Conservation (phyloP, 2,329 filamentous ascomycete species). For the Pezicula neosporulosa region DNA sequence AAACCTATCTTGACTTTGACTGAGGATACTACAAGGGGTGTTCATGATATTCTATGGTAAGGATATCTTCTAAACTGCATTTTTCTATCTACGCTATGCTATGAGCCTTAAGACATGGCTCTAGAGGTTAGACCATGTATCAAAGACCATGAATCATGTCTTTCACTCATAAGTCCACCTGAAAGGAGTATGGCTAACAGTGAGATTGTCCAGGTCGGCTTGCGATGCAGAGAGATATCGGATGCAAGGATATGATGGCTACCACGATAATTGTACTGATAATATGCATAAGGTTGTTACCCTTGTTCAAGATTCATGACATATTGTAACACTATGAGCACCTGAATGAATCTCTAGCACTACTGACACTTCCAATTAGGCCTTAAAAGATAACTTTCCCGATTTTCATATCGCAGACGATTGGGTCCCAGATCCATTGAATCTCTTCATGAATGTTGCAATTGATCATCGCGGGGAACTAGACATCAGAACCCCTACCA, state of each 20-base stretch:
- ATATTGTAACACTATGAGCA: no score
- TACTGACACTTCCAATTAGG: slow-evolving; percentile 4
- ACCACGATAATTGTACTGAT: slow-evolving; percentile 37
- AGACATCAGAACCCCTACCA: slow-evolving; percentile 29
- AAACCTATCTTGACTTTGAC: slow-evolving; percentile 32
- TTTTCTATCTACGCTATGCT: no score
- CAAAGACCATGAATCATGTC: no score
- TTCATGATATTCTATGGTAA: slow-evolving; percentile 35
- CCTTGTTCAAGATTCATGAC: no score
- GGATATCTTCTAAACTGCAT: no score
- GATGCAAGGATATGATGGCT: slow-evolving; percentile 31
- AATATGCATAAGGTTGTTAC: slow-evolving; percentile 28
- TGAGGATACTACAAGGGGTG: slow-evolving; percentile 33
- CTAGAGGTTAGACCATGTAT: no score
- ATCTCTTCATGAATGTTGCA: slow-evolving; percentile 41
- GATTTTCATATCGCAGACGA: slow-evolving; percentile 23
- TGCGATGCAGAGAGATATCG: slow-evolving; percentile 36
- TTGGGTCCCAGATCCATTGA: slow-evolving; percentile 37
- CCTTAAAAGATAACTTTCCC: slow-evolving; percentile 24
- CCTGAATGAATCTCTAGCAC: no score
- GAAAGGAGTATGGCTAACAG: no score
- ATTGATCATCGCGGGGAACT: slow-evolving; percentile 31
- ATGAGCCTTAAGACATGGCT: no score
- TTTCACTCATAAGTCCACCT: no score
- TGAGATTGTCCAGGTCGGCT: slow-evolving; percentile 21